A percentile compares a stretch with the other conserved stretches of the same genome.
phyloP scores from a whole-genome alignment of 441 rosid species.

The Erodium trifolium region DNA sequence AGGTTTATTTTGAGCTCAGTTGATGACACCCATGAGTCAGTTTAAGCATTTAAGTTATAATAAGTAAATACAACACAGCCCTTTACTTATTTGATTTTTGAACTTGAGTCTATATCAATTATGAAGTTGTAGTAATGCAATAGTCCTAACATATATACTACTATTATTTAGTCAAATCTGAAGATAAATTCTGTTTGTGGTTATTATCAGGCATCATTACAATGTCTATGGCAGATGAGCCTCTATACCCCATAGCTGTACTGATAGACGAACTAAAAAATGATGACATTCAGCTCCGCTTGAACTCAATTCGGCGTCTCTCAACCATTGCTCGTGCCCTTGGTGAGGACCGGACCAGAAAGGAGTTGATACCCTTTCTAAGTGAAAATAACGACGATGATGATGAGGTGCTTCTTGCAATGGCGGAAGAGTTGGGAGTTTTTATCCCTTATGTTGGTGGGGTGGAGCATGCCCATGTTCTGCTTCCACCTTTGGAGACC shows the following conservation, averaged over 20 bases:
- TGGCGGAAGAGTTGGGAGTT: slow-evolving; percentile 89
- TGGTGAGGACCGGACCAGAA: slow-evolving; percentile 27
- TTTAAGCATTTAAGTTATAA: no score
- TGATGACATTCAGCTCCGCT: slow-evolving; percentile 83
- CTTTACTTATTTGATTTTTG: no score
- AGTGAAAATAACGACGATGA: slow-evolving; percentile 93
- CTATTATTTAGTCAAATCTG: background rate
- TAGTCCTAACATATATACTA: no score
- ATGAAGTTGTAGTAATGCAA: no score
- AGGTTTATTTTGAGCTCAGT: no score
- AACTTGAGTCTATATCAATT: no score
- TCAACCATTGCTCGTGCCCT: slow-evolving; percentile 81
- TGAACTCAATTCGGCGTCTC: slow-evolving; percentile 75
- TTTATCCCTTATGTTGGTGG: slow-evolving; percentile 95
- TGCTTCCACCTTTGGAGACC: slow-evolving; percentile 76
- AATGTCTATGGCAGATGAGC: slow-evolving; percentile 83
- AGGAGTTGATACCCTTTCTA: slow-evolving; percentile 80
- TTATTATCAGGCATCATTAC: background rate
- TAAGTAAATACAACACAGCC: no score
- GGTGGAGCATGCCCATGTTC: slow-evolving; percentile 62
- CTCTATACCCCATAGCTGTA: slow-evolving; percentile 80
- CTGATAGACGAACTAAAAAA: slow-evolving; percentile 89
- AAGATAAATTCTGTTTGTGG: background rate
- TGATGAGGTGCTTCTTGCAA: slow-evolving; percentile 93
- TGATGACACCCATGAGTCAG: no score